These are phyloP conservation scores for Berberis vulgaris DNA, from an alignment of 164 flowering plant species.

Conservation along the genomic window DNA sequence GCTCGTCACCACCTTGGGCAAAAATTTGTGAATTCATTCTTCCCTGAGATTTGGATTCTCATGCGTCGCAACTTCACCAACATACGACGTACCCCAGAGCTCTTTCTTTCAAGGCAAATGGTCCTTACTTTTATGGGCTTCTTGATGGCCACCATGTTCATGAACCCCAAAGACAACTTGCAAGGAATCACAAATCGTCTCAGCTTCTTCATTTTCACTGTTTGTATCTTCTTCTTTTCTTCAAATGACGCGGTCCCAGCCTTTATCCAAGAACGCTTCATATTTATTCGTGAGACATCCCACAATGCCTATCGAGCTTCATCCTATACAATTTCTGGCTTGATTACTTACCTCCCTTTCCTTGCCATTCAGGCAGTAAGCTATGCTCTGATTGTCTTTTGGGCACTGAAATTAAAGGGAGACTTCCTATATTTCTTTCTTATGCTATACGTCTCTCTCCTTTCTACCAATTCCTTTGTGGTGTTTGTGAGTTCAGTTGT, in stretches of 20 bases:
- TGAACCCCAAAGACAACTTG: conserved; percentile 23
- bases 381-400: conserved; percentile 50
- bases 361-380: conserved; percentile 48
- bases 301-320: conserved; percentile 75
- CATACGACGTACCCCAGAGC: conserved; percentile 66
- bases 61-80: conserved; percentile 63
- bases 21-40: conserved; percentile 45
- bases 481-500: conserved; percentile 66
- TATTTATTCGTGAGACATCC: conserved; percentile 60
- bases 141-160: conserved; percentile 81
- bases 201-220: conserved; percentile 75
- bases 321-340: conserved; percentile 52
- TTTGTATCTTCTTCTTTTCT: conserved; percentile 69
- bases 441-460: conserved; percentile 49
- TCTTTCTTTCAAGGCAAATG: conserved; percentile 57
- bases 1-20: conserved; percentile 26
- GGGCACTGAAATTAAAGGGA: conserved; percentile 35
- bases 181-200: conserved; percentile 63
- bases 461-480: conserved; percentile 67
- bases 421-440: conserved; percentile 42
- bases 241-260: conserved; percentile 79
- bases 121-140: conserved; percentile 61
- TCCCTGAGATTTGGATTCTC: conserved; percentile 44
- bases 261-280: conserved; percentile 68
- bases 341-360: conserved; percentile 67